Conservation (phyloP, 75 land plant species). For the Chamaecyparis obtusa region DNA sequence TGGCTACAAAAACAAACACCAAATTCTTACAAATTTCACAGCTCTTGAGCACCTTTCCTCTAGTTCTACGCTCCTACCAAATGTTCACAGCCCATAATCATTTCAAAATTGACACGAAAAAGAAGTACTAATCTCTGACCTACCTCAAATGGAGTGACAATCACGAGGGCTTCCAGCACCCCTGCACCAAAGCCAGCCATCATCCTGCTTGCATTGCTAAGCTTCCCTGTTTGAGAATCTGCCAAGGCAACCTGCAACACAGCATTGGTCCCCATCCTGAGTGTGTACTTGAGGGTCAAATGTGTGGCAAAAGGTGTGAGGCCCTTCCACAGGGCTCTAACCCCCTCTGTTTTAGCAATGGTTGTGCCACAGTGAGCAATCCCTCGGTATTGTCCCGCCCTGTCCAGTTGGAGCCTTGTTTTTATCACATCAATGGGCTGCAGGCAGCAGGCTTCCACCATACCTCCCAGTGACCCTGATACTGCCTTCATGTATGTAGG, state of each 20-base stretch:
- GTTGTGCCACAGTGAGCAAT: slow-evolving; percentile 80
- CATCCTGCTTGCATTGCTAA: slow-evolving; percentile 53
- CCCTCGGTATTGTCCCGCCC: slow-evolving; percentile 63
- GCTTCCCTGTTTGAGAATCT: slow-evolving; percentile 61
- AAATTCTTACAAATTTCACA: background rate
- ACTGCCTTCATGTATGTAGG: slow-evolving; percentile 89
- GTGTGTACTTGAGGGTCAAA: slow-evolving; percentile 86
- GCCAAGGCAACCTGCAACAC: slow-evolving; percentile 62
- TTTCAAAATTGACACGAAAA: background rate
- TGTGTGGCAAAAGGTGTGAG: slow-evolving; percentile 97
- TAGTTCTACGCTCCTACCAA: background rate
- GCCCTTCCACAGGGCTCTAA: slow-evolving; percentile 96
- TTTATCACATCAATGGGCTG: slow-evolving; percentile 98
- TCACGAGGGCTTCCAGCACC: slow-evolving; percentile 84
- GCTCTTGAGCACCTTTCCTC: background rate
- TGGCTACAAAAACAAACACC: background rate
- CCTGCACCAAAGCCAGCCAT: slow-evolving; percentile 90
- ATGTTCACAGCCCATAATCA: background rate
- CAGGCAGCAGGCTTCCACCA: slow-evolving; percentile 89
- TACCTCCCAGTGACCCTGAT: slow-evolving; percentile 89
- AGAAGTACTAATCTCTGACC: background rate
- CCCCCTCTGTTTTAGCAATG: slow-evolving; percentile 60
- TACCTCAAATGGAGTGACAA: slow-evolving; percentile 98
- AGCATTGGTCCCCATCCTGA: slow-evolving; percentile 97
- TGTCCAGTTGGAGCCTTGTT: slow-evolving; percentile 91